Conservation (phyloP, 2,329 filamentous ascomycete species). For the Talaromyces sp. region DNA sequence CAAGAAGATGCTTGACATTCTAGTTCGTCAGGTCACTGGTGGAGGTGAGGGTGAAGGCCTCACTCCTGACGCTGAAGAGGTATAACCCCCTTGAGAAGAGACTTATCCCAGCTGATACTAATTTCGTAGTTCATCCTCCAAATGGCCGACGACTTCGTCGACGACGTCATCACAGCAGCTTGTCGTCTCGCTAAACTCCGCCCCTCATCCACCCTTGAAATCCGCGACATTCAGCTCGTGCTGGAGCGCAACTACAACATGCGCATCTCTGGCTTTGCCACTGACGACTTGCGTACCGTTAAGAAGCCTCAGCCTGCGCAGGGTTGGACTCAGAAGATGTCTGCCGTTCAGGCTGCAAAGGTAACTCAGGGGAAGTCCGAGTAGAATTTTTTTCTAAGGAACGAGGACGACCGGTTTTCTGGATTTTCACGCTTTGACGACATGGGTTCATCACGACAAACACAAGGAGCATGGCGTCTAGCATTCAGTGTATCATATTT, state of each 20-base stretch:
- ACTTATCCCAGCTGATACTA: neutral
- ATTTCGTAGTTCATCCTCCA: constrained; percentile 69
- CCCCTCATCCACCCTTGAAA: constrained; percentile 83
- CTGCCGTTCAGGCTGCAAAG: constrained; percentile 90
- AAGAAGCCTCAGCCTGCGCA: constrained; percentile 85
- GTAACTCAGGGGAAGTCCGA: constrained; percentile 49
- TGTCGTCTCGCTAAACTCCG: constrained; percentile 92
- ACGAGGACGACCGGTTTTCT: too few species aligned
- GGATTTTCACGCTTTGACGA: neutral
- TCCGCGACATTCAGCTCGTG: constrained; percentile 77
- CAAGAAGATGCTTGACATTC: constrained; percentile 95
- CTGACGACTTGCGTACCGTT: constrained; percentile 90
- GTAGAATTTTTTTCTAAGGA: constrained; percentile 20
- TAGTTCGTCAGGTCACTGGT: constrained; percentile 90
- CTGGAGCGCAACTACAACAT: constrained; percentile 85
- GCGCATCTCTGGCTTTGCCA: constrained; percentile 87
- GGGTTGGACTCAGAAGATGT: constrained; percentile 95
- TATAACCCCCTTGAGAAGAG: constrained; percentile 46
- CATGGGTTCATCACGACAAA: neutral
- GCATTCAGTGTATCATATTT: neutral
- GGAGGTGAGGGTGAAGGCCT: constrained; percentile 71
- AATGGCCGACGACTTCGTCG: constrained; percentile 91
- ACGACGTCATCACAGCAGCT: constrained; percentile 79
- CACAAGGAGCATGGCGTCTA: neutral
- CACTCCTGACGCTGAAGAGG: constrained; percentile 93